Conservation (phyloP, 768 basidiomycete species). For the Obba rivulosa region DNA sequence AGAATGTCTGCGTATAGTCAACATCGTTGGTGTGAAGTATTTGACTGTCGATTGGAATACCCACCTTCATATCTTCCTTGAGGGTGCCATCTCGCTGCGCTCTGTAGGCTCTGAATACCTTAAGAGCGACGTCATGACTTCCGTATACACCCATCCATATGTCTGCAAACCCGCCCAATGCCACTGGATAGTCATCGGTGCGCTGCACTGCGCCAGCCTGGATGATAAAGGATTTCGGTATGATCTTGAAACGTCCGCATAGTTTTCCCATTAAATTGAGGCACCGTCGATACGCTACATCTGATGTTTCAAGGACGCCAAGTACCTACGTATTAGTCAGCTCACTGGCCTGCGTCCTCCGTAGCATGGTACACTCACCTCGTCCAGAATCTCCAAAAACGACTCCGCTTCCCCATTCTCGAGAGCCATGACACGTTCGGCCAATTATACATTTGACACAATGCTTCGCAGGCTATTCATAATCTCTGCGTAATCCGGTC, state of each 20-base stretch:
- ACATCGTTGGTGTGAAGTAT: no score
- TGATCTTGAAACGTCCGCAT: not conserved
- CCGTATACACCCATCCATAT: conserved; percentile 1
- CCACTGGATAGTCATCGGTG: not conserved
- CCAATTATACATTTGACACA: no score
- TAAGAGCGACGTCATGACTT: conserved; percentile 1
- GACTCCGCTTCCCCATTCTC: not conserved
- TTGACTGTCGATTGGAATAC: not conserved
- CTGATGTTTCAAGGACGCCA: not conserved
- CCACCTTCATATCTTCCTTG: not conserved
- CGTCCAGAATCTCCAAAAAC: not conserved
- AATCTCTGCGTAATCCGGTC: no score
- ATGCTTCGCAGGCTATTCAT: no score
- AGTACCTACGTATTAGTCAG: no score
- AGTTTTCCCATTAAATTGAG: not conserved
- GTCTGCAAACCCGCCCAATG: conserved; percentile 5
- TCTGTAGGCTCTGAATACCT: not conserved
- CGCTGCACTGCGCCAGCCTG: not conserved
- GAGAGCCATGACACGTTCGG: not conserved
- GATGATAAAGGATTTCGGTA: not conserved
- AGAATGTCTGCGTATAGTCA: conserved; percentile 2
- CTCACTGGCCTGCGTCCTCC: not conserved
- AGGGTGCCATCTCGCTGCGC: not conserved
- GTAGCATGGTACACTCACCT: not conserved
- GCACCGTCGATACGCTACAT: not conserved